Percentiles rank a stretch among this genome's conserved stretches.
phyloP scores from a whole-genome alignment of 495 filamentous ascomycete genomes.

The Hypoxylon crocopeplum region DNA sequence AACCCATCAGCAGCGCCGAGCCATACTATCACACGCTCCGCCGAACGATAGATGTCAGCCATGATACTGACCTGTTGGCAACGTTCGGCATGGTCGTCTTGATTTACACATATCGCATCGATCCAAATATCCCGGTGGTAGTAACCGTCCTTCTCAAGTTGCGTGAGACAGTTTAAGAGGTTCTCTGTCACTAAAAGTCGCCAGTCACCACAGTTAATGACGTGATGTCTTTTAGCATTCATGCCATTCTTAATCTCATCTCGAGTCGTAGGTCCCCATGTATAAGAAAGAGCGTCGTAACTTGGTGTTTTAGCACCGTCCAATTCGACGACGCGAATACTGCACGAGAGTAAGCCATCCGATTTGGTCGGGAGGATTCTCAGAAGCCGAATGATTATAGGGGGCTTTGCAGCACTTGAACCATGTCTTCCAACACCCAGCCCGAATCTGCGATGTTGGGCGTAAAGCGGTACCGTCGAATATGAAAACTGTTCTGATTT shows the following conservation, averaged over 20 bases:
- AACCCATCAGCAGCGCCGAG: slow-evolving; percentile 26
- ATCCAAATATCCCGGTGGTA: slow-evolving; percentile 26
- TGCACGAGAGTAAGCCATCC: slow-evolving; percentile 15
- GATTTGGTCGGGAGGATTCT: slow-evolving; percentile 11
- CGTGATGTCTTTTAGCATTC: background rate
- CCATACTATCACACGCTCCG: slow-evolving; percentile 34
- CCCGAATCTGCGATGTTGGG: too few species aligned
- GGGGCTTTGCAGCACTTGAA: background rate
- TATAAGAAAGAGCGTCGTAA: slow-evolving; percentile 40
- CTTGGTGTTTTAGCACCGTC: background rate
- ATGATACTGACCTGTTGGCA: slow-evolving; percentile 36
- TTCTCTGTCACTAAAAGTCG: slow-evolving; percentile 25
- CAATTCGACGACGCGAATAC: slow-evolving; percentile 13
- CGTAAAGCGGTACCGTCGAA: slow-evolving; percentile 11
- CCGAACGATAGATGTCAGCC: slow-evolving; percentile 31
- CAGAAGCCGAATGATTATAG: slow-evolving; percentile 25
- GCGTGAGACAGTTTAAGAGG: slow-evolving; percentile 28
- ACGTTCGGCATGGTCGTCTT: slow-evolving; percentile 31
- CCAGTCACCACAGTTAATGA: slow-evolving; percentile 11
- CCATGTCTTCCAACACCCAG: too few species aligned
- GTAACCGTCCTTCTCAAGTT: slow-evolving; percentile 13
- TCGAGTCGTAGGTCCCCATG: slow-evolving; percentile 20
- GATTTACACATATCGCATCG: slow-evolving; percentile 41
- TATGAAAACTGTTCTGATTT: slow-evolving; percentile 9
- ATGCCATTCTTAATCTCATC: background rate